Evolutionary conservation across 306 rosid genomes (phyloP).

Genomic region (Lagenaria siceraria): DNA sequence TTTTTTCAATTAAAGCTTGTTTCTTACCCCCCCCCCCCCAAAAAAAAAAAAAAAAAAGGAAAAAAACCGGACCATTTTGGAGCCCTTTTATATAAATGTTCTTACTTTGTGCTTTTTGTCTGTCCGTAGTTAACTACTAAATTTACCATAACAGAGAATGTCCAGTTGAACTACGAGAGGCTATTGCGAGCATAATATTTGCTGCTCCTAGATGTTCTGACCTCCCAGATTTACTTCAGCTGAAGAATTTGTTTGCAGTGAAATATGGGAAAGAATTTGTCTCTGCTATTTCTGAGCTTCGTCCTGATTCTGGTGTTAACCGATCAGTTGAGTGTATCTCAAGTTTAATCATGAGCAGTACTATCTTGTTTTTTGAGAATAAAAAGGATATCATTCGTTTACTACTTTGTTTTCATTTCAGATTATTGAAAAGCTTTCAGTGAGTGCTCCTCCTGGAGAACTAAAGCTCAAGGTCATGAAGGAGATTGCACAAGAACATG

Average conservation of each 20-base stretch:
- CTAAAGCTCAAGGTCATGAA: slow-evolving; percentile 75
- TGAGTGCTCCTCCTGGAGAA: slow-evolving; percentile 64
- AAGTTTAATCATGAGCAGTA: background rate
- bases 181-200: slow-evolving; percentile 83
- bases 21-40: no score
- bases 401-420: slow-evolving; percentile 22
- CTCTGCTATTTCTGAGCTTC: slow-evolving; percentile 69
- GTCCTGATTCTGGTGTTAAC: slow-evolving; percentile 95
- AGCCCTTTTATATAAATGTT: no score
- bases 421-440: slow-evolving; percentile 91
- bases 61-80: background rate
- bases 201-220: slow-evolving; percentile 99
- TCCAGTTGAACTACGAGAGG: slow-evolving; percentile 84
- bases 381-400: background rate
- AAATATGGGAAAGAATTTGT: slow-evolving; percentile 90
- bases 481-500: slow-evolving; percentile 65
- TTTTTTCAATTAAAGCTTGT: no score
- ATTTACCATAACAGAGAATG: slow-evolving; percentile 53
- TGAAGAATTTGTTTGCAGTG: slow-evolving; percentile 69
- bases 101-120: slow-evolving; percentile 1
- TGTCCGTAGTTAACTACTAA: slow-evolving; percentile 4
- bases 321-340: slow-evolving; percentile 55
- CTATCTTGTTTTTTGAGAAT: background rate
- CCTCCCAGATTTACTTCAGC: slow-evolving; percentile 79
- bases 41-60: no score